phyloP scores from a whole-genome alignment of 1,284 basidiomycete genomes.

The Leccinum cinnamomeum region DNA sequence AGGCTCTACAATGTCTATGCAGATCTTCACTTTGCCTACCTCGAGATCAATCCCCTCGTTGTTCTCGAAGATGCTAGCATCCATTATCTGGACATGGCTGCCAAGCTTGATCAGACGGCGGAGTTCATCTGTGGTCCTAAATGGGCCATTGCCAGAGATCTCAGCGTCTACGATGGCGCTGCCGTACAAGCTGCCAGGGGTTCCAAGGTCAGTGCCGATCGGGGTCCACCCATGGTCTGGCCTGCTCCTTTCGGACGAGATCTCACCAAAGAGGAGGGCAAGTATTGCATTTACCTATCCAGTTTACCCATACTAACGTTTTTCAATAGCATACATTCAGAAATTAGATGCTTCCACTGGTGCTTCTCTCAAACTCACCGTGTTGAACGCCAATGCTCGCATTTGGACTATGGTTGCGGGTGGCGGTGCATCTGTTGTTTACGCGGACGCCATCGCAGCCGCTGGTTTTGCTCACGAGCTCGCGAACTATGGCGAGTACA shows the following conservation, averaged over 20 bases:
- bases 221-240: slow-evolving; percentile 98
- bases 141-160: slow-evolving; percentile 97
- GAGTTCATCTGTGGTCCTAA: slow-evolving; percentile 98
- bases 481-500: slow-evolving; percentile 99
- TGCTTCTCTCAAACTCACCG: slow-evolving; percentile 97
- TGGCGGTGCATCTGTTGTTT: slow-evolving; percentile 81
- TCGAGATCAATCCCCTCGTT: slow-evolving; percentile 99
- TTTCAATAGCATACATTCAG: slow-evolving; percentile 83
- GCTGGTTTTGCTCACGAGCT: slow-evolving; percentile 97
- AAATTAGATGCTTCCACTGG: slow-evolving; percentile 97
- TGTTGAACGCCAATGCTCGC: slow-evolving; percentile 91
- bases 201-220: slow-evolving; percentile 73
- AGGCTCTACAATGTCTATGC: slow-evolving; percentile 97
- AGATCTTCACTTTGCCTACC: slow-evolving; percentile 97
- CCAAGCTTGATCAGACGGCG: slow-evolving; percentile 98
- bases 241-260: slow-evolving; percentile 98
- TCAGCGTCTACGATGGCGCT: slow-evolving; percentile 66
- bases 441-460: slow-evolving; percentile 95
- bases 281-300: background rate
- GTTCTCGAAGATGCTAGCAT: slow-evolving; percentile 88
- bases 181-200: slow-evolving; percentile 41
- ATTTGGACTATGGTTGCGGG: slow-evolving; percentile 99
- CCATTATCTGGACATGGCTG: slow-evolving; percentile 99
- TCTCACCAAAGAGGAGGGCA: slow-evolving; percentile 90
- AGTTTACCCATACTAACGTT: background rate